Conservation (phyloP, 805 yeast species). For the Candida alai region DNA sequence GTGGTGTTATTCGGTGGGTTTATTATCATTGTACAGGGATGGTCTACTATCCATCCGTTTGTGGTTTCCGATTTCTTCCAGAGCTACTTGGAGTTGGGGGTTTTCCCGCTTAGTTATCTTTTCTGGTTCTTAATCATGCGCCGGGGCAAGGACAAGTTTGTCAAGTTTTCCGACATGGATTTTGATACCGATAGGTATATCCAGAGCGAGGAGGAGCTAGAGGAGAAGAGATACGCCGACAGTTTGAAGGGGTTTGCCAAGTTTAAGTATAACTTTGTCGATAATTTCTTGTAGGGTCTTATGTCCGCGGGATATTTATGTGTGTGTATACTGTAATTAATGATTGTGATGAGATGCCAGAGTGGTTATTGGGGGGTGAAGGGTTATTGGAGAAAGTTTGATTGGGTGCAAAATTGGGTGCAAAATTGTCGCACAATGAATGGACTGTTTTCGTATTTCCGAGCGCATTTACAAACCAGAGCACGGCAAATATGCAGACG, state of each 20-base stretch:
- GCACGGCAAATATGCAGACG: too few species aligned
- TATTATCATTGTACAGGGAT: slow-evolving; percentile 51
- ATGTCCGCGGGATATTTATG: too few species aligned
- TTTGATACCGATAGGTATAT: slow-evolving; percentile 49
- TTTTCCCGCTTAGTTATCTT: slow-evolving; percentile 43
- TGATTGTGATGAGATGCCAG: too few species aligned
- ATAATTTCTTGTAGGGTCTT: slow-evolving; percentile 21
- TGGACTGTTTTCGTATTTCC: too few species aligned
- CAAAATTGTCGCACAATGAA: too few species aligned
- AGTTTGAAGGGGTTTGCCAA: slow-evolving; percentile 43
- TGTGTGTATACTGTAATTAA: too few species aligned
- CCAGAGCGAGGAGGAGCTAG: slow-evolving; percentile 47
- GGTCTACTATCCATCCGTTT: slow-evolving; percentile 49
- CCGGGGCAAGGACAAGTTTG: slow-evolving; percentile 38
- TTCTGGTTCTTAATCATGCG: slow-evolving; percentile 45
- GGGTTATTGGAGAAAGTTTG: too few species aligned
- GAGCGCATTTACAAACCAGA: too few species aligned
- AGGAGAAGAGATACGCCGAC: slow-evolving; percentile 33
- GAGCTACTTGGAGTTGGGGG: slow-evolving; percentile 42
- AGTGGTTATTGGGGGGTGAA: too few species aligned
- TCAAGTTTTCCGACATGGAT: slow-evolving; percentile 46
- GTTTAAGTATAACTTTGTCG: slow-evolving; percentile 28
- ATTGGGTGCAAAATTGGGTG: too few species aligned
- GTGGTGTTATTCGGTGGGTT: slow-evolving; percentile 39
- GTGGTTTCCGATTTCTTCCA: slow-evolving; percentile 38